phyloP scores from a whole-genome alignment of 139 green algal genomes.

The Asterochloris sp. region DNA sequence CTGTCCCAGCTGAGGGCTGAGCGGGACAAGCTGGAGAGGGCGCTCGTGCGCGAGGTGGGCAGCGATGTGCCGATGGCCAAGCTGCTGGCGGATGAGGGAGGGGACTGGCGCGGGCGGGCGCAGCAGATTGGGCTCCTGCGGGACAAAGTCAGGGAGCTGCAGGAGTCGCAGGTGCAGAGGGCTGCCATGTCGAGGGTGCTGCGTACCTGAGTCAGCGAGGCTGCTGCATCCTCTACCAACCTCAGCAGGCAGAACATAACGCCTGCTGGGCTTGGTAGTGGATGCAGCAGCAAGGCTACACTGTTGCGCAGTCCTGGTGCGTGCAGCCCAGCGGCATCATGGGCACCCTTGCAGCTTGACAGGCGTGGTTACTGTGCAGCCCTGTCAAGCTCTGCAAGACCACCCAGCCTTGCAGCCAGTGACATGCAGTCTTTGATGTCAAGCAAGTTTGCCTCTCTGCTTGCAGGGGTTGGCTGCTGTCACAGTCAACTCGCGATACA shows the following conservation, averaged over 20 bases:
- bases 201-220: too few species aligned
- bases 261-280: too few species aligned
- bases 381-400: not conserved
- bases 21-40: constrained; percentile 50
- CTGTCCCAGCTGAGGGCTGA: constrained; percentile 47
- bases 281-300: too few species aligned
- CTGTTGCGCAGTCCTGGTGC: too few species aligned
- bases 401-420: not conserved
- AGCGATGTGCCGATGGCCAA: constrained; percentile 56
- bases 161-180: not conserved
- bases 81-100: constrained; percentile 41
- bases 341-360: too few species aligned
- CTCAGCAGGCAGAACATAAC: too few species aligned
- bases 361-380: too few species aligned
- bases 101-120: constrained; percentile 49
- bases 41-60: constrained; percentile 57
- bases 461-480: not conserved
- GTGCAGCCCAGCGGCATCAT: too few species aligned
- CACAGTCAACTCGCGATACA: not conserved
- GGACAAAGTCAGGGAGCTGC: constrained; percentile 46
- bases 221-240: too few species aligned
- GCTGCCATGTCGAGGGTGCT: too few species aligned
- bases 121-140: constrained; percentile 61
- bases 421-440: too few species aligned
- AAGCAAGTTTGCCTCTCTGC: not conserved